Evolutionary conservation across 768 basidiomycete species (phyloP).

Genomic region (Phlebiopsis flavidoalba): DNA sequence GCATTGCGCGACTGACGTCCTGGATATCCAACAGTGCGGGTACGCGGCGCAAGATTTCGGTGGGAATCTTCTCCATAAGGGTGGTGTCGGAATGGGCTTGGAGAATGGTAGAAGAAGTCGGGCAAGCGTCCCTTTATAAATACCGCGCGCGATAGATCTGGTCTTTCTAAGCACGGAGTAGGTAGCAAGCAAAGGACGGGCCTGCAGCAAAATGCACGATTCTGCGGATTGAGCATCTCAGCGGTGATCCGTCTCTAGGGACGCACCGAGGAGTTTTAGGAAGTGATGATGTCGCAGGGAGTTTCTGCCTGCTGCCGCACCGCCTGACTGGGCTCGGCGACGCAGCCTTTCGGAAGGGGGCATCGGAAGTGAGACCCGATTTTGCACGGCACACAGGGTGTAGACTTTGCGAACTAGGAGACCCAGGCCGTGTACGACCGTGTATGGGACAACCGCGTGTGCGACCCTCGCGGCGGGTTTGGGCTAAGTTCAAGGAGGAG

Average conservation of each 20-base stretch:
- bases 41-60: slow-evolving; percentile 9
- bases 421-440: background rate
- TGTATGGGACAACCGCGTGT: background rate
- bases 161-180: background rate
- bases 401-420: background rate
- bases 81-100: background rate
- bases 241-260: background rate
- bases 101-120: background rate
- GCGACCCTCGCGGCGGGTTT: background rate
- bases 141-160: background rate
- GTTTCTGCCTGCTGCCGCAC: background rate
- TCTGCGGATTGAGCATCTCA: background rate
- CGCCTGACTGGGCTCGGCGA: background rate
- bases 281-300: background rate
- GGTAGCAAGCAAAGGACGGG: background rate
- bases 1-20: slow-evolving; percentile 1
- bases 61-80: slow-evolving; percentile 4
- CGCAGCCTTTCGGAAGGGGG: background rate
- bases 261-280: background rate
- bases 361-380: background rate
- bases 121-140: background rate
- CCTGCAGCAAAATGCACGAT: background rate
- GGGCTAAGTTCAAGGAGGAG: background rate
- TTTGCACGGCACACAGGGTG: background rate
- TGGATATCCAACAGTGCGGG: background rate